phyloP scores from a whole-genome alignment of 768 basidiomycete species.

The Phaeolepiota aurea region DNA sequence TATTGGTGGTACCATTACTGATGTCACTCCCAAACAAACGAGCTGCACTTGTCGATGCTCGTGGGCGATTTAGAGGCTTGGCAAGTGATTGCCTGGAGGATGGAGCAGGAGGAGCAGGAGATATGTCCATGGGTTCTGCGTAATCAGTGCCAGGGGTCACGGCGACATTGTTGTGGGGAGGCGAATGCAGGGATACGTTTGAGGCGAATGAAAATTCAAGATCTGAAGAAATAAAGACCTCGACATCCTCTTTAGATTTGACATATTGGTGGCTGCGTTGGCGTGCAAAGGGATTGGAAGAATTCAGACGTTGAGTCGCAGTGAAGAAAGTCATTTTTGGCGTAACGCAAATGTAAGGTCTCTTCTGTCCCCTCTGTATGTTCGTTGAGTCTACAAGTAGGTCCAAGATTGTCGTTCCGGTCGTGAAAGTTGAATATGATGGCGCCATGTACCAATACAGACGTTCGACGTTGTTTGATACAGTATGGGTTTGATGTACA shows the following conservation, averaged over 20 bases:
- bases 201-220: conserved; percentile 80
- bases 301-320: conserved; percentile 33
- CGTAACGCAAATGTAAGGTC: conserved; percentile 19
- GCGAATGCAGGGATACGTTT: conserved; percentile 72
- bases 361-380: conserved; percentile 39
- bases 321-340: conserved; percentile 51
- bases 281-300: conserved; percentile 36
- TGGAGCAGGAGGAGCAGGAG: conserved; percentile 44
- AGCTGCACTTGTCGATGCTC: conserved; percentile 57
- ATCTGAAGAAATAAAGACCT: conserved; percentile 67
- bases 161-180: conserved; percentile 38
- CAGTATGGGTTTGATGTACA: conserved; percentile 10
- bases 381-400: conserved; percentile 27
- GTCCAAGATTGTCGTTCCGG: conserved; percentile 22
- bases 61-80: conserved; percentile 37
- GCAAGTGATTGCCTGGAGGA: conserved; percentile 13
- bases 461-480: conserved; percentile 3
- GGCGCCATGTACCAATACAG: no score
- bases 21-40: conserved; percentile 70
- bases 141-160: conserved; percentile 41
- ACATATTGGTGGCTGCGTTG: conserved; percentile 38
- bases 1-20: conserved; percentile 38
- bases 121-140: conserved; percentile 75
- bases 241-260: conserved; percentile 40
- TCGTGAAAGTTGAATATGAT: conserved; percentile 17